Evolutionary conservation across 768 basidiomycete genomes (phyloP), one percentile per base, ranked within the genome.

Genomic region (Trametes villosa): DNA sequence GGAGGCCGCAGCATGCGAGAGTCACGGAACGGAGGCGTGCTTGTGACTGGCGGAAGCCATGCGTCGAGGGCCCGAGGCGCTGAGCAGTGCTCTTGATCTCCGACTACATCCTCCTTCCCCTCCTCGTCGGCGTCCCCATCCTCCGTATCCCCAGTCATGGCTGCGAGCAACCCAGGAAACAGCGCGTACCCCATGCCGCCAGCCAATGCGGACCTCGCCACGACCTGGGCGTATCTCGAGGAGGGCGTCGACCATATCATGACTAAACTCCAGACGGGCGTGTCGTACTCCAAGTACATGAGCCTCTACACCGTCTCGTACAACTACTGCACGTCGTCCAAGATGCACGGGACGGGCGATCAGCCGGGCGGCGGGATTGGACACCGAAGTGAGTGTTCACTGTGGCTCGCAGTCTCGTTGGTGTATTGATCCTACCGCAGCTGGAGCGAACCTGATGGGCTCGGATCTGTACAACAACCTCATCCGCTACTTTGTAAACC

Each of bases 401-500:
- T 33, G 33, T 50, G 50, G 62, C 40, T 29, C 17, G 33, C 34
- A 6, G 33, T 15, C 65, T 57, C 49, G 49, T 49, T 63, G 20
- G 54, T 57, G n/a, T 67, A 57, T 64, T 68, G 63, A 71, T 58
- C 44, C 55, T 65, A 56, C 61, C 44, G 53, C 71, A 91, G 90
- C 90, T 55, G 96, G 96, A 40, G 93, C 95, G 48, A 96, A 95
- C 77, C 72, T 98, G 75, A 96, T 96, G 92, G 96, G 96, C 56
- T 91, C 94, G 50, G 96, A 98, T 83, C 77, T 99, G 60, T 99
- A 99, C 75, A 93, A 94, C 73, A 90, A 95, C 74, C 84, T 99
- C 71, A 92, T 92, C 70, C 84, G 86, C 59, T 99, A 97, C 81
- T 94, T 98, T 72, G 83, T 88, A 33, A 76, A 79, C 0, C 96